These are phyloP conservation scores for Haematococcus sp. DNA, from an alignment of 139 green algal genomes.

Conservation along the genomic window DNA sequence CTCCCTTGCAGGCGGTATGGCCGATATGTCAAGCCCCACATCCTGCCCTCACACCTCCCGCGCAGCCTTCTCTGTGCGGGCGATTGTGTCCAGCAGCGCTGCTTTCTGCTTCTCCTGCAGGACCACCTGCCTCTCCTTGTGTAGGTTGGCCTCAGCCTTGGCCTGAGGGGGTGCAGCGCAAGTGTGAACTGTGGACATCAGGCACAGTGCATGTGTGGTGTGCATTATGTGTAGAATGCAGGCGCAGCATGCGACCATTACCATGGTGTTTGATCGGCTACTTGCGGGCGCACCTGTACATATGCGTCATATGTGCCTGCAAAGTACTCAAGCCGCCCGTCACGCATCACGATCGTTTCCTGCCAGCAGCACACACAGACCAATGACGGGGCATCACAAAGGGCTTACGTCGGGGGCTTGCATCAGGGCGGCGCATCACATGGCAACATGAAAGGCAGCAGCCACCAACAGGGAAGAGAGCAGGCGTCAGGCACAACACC, in stretches of 20 bases:
- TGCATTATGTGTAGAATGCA: too few relatives aligned
- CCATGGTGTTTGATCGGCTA: too few relatives aligned
- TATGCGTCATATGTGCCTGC: conserved; percentile 58
- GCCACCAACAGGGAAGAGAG: too few relatives aligned
- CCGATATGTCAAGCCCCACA: too few relatives aligned
- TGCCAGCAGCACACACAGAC: neutral
- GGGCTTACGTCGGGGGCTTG: too few relatives aligned
- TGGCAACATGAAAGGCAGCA: too few relatives aligned
- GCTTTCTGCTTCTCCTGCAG: conserved; percentile 43
- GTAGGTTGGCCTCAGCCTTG: conserved; percentile 22
- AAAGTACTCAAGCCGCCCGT: conserved; percentile 31
- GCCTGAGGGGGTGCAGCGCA: conserved; percentile 18
- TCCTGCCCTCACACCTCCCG: too few relatives aligned
- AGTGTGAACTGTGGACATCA: neutral
- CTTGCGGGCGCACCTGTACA: conserved; percentile 19
- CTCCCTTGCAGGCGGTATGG: too few relatives aligned
- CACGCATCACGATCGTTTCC: conserved; percentile 15
- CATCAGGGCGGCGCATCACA: too few relatives aligned
- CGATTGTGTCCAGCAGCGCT: conserved; percentile 27
- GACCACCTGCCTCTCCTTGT: conserved; percentile 46
- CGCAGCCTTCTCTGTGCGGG: conserved; percentile 18
- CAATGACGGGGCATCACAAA: neutral
- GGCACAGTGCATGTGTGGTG: too few relatives aligned
- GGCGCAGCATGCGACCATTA: too few relatives aligned
- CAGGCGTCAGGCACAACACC: too few relatives aligned